Percentiles rank a stretch among this genome's conserved stretches.
Evolutionary conservation across 805 yeast genomes (phyloP).

Genomic region (Candida dendrica): DNA sequence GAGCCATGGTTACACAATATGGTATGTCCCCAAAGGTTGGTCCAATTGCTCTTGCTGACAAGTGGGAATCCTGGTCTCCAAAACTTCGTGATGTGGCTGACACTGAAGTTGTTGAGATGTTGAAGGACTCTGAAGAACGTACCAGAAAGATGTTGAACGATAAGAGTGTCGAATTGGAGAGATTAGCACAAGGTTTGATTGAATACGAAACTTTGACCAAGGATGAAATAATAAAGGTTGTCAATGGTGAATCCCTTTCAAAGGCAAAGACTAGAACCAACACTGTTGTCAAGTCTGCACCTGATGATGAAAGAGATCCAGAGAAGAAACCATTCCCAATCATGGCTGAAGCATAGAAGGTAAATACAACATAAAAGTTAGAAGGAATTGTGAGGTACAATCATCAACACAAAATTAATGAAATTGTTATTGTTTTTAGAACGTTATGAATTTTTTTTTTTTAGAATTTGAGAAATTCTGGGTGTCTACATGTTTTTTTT

Average conservation of each 20-base stretch:
- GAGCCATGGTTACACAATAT: conserved; percentile 93
- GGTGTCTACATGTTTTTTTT: neutral
- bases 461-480: neutral
- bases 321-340: conserved; percentile 24
- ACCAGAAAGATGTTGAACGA: conserved; percentile 61
- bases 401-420: neutral
- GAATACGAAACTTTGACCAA: conserved; percentile 93
- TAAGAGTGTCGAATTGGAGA: conserved; percentile 61
- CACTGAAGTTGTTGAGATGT: conserved; percentile 73
- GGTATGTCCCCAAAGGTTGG: conserved; percentile 96
- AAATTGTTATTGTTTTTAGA: neutral
- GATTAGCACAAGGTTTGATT: conserved; percentile 87
- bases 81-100: conserved; percentile 86
- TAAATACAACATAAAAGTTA: neutral
- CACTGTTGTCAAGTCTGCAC: conserved; percentile 59
- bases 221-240: conserved; percentile 83
- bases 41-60: conserved; percentile 81
- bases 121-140: conserved; percentile 72
- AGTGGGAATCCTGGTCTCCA: conserved; percentile 95
- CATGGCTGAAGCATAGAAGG: conserved; percentile 16
- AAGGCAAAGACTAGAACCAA: conserved; percentile 67
- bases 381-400: neutral
- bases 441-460: neutral
- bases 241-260: conserved; percentile 68
- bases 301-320: conserved; percentile 36